Conservation (phyloP, 2,329 filamentous ascomycete genomes). For the Aaosphaeria arxii region DNA sequence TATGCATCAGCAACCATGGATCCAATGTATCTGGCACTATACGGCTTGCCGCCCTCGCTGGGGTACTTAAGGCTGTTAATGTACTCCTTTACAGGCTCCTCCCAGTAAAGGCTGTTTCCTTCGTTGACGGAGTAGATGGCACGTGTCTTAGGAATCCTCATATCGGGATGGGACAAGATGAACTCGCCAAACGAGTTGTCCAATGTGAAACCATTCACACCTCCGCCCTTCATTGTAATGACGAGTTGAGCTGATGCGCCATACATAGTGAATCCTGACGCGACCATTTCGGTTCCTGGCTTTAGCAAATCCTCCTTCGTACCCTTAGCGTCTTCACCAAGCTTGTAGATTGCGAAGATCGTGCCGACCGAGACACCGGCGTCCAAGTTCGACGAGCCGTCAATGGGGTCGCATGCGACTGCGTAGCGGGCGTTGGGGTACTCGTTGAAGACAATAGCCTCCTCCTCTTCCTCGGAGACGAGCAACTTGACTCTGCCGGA, state of each 20-base stretch:
- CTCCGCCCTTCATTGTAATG: slow-evolving; percentile 90
- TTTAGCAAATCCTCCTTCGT: slow-evolving; percentile 82
- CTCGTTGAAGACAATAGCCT: slow-evolving; percentile 81
- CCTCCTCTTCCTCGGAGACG: slow-evolving; percentile 97
- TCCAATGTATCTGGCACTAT: slow-evolving; percentile 92
- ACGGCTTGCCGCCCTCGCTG: slow-evolving; percentile 74
- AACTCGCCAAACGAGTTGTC: slow-evolving; percentile 97
- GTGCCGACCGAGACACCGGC: slow-evolving; percentile 97
- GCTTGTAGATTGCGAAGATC: slow-evolving; percentile 92
- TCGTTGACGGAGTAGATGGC: slow-evolving; percentile 98
- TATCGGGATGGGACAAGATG: slow-evolving; percentile 94
- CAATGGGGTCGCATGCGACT: slow-evolving; percentile 95
- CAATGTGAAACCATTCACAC: slow-evolving; percentile 95
- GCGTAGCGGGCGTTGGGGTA: slow-evolving; percentile 78
- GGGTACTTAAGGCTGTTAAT: slow-evolving; percentile 86
- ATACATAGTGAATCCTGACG: slow-evolving; percentile 99
- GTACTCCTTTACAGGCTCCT: slow-evolving; percentile 81
- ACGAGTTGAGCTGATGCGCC: slow-evolving; percentile 94
- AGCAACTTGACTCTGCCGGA: slow-evolving; percentile 87
- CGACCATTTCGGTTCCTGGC: slow-evolving; percentile 87
- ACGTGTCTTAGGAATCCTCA: slow-evolving; percentile 77
- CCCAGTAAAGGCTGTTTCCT: slow-evolving; percentile 97
- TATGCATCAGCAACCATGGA: slow-evolving; percentile 99
- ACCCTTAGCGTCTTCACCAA: slow-evolving; percentile 71
- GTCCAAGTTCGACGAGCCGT: slow-evolving; percentile 95